phyloP scores from a whole-genome alignment of 2,329 filamentous ascomycete species.

The Colletotrichum musicola region DNA sequence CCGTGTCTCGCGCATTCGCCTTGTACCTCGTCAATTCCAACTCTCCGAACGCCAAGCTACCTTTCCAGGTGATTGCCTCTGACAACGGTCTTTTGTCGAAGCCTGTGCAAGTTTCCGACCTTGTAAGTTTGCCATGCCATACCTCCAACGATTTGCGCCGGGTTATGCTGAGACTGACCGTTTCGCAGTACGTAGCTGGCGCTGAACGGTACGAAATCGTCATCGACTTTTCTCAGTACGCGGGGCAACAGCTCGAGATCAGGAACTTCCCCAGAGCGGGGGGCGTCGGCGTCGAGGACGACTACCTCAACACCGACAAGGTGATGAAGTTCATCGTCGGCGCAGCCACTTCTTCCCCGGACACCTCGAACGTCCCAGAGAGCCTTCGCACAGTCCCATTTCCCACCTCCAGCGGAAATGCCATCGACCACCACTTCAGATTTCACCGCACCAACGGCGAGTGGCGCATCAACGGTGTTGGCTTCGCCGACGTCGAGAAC shows the following conservation, averaged over 20 bases:
- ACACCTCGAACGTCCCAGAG: constrained; percentile 51
- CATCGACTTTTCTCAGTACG: constrained; percentile 64
- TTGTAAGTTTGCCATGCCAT: constrained; percentile 47
- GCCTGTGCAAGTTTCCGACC: constrained; percentile 55
- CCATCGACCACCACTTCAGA: constrained; percentile 57
- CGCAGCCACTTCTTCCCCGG: constrained; percentile 47
- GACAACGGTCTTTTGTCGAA: constrained; percentile 64
- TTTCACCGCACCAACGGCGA: constrained; percentile 58
- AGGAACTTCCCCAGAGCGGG: constrained; percentile 46
- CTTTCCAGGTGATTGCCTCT: constrained; percentile 66
- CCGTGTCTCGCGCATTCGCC: constrained; percentile 60
- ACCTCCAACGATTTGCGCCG: neutral
- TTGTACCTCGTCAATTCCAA: constrained; percentile 58
- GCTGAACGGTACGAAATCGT: constrained; percentile 70
- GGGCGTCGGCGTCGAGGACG: constrained; percentile 56
- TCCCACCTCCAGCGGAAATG: constrained; percentile 48
- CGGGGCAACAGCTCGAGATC: constrained; percentile 61
- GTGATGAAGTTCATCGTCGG: constrained; percentile 66
- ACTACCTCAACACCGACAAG: constrained; percentile 64
- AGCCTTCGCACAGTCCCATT: constrained; percentile 53
- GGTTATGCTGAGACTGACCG: neutral
- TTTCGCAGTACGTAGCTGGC: constrained; percentile 57
- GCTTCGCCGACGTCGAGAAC: constrained; percentile 59
- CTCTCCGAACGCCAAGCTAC: constrained; percentile 46
- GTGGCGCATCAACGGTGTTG: constrained; percentile 64